A percentile compares a stretch with the other conserved stretches of the same genome.
Conservation (phyloP, 2,329 filamentous ascomycete species). For the Emergomyces pasteurianus region DNA sequence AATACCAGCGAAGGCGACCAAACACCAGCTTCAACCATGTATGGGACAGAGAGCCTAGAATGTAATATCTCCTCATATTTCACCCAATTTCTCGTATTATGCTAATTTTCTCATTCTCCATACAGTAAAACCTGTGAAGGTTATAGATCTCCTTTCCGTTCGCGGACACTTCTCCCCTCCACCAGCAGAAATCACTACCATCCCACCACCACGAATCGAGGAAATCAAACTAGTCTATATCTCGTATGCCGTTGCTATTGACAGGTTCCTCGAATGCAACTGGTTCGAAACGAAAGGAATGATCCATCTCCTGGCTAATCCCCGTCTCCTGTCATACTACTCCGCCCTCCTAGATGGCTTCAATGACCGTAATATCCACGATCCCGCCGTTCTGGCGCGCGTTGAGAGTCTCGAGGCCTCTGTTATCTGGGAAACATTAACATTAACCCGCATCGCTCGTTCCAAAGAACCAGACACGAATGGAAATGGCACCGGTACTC, state of each 20-base stretch:
- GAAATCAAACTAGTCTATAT: conserved; percentile 62
- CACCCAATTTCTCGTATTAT: neutral
- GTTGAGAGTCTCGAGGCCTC: conserved; percentile 45
- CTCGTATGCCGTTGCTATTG: conserved; percentile 63
- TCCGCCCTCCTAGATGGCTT: conserved; percentile 48
- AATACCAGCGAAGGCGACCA: neutral
- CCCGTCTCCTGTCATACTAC: conserved; percentile 53
- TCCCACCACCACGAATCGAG: conserved; percentile 40
- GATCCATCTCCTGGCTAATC: conserved; percentile 42
- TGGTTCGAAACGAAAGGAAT: conserved; percentile 60
- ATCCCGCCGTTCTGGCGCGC: conserved; percentile 26
- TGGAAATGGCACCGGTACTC: conserved; percentile 23
- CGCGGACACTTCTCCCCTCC: conserved; percentile 48
- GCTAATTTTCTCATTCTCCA: conserved; percentile 33
- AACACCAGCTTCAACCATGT: neutral
- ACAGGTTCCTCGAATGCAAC: conserved; percentile 65
- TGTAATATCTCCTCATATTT: conserved; percentile 22
- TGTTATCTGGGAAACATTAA: conserved; percentile 48
- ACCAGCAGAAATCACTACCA: conserved; percentile 40
- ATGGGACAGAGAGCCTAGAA: conserved; percentile 17
- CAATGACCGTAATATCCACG: conserved; percentile 27
- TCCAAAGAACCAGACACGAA: conserved; percentile 18
- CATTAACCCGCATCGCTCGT: conserved; percentile 37
- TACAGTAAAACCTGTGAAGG: conserved; percentile 54
- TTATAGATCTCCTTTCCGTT: conserved; percentile 60